phyloP scores from a whole-genome alignment of 257 asterid species.

The Solanum rostratum region DNA sequence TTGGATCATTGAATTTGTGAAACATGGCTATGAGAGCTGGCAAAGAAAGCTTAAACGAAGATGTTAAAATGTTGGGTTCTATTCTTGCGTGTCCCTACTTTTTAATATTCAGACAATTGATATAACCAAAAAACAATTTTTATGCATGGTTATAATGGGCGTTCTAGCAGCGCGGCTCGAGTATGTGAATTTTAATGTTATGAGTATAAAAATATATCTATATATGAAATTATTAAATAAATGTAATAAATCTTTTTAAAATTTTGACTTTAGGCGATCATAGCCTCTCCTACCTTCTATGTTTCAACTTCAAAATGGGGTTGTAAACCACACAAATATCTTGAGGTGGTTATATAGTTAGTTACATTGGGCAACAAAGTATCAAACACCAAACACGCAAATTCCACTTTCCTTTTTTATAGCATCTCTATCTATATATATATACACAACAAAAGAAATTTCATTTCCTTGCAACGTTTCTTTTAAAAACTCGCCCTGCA shows the following conservation, averaged over 20 bases:
- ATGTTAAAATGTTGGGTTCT: constrained; percentile 7
- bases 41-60: neutral
- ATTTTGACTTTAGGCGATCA: too few species aligned
- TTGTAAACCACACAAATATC: neutral
- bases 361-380: neutral
- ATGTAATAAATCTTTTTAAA: too few species aligned
- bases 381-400: neutral
- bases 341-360: neutral
- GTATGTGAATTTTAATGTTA: too few species aligned
- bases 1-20: too few species aligned
- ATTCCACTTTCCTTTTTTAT: neutral
- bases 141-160: neutral
- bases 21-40: constrained; percentile 12
- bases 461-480: neutral
- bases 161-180: too few species aligned
- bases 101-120: too few species aligned
- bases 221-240: too few species aligned
- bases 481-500: constrained; percentile 38
- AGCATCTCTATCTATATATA: neutral
- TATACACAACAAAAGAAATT: neutral
- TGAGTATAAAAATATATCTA: too few species aligned
- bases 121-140: too few species aligned
- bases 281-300: neutral
- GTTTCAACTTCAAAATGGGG: neutral
- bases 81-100: constrained; percentile 6